These are phyloP conservation scores for Aspergillus uvarum DNA, from an alignment of 2,329 filamentous ascomycete species.

Conservation along the genomic window DNA sequence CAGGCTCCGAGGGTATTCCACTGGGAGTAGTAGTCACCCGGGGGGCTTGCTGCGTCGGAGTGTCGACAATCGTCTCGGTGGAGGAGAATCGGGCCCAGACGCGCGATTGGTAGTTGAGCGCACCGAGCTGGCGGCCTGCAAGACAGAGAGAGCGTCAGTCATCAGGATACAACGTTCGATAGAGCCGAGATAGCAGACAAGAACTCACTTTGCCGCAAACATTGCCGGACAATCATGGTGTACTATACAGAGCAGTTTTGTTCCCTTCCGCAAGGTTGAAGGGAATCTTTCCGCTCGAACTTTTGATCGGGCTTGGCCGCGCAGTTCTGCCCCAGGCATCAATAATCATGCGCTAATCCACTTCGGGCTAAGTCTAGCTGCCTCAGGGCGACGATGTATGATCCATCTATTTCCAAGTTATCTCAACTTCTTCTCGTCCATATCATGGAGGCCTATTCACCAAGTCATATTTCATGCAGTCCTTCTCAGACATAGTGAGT, in stretches of 20 bases:
- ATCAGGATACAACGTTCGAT: not conserved
- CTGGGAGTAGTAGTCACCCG: conserved; percentile 12
- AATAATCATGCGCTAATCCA: conserved; percentile 4
- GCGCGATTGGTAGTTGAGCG: conserved; percentile 34
- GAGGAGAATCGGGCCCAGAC: conserved; percentile 37
- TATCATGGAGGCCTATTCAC: no score
- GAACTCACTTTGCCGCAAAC: conserved; percentile 42
- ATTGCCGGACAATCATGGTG: conserved; percentile 45
- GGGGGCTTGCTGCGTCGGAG: conserved; percentile 22
- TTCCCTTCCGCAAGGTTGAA: conserved; percentile 15
- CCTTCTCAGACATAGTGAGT: no score
- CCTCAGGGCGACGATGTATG: no score
- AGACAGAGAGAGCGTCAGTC: conserved; percentile 16
- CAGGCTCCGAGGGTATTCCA: conserved; percentile 14
- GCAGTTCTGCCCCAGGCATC: conserved; percentile 25
- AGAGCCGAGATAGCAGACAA: not conserved
- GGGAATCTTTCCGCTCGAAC: conserved; percentile 32
- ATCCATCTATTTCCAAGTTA: no score
- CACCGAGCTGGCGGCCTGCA: conserved; percentile 39
- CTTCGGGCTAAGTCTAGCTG: not conserved
- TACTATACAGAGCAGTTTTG: conserved; percentile 10
- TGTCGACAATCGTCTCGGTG: conserved; percentile 29
- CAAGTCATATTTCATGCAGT: no score
- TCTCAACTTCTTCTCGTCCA: no score
- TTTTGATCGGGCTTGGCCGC: conserved; percentile 38